These are phyloP conservation scores for Micractinium conductrix DNA, from an alignment of 139 green algal species.

Conservation along the genomic window DNA sequence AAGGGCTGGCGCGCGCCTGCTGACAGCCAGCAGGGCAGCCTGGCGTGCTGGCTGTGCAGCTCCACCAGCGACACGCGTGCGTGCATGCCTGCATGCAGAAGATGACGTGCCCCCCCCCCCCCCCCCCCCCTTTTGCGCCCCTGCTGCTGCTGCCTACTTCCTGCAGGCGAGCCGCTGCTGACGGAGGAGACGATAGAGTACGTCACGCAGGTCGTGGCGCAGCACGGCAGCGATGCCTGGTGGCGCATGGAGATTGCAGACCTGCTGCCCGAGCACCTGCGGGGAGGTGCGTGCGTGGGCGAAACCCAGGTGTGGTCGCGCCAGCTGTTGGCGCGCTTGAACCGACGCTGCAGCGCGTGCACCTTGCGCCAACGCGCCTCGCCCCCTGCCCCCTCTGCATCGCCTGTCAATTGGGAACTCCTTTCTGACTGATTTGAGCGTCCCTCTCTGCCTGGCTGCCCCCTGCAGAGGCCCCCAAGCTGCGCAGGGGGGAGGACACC, in stretches of 20 bases:
- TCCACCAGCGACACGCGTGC: no score
- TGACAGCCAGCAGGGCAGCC: no score
- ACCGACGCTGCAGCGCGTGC: not conserved
- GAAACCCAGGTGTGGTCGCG: no score
- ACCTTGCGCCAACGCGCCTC: no score
- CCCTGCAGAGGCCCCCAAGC: conserved; percentile 54
- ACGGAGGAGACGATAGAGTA: conserved; percentile 89
- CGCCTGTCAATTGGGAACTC: not conserved
- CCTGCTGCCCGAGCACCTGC: conserved; percentile 84
- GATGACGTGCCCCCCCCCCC: no score
- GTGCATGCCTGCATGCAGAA: no score
- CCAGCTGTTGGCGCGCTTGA: no score
- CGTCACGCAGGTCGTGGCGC: conserved; percentile 75
- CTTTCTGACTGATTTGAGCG: not conserved
- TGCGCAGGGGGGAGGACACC: conserved; percentile 92
- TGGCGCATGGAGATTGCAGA: conserved; percentile 77
- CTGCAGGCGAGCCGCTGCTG: conserved; percentile 89
- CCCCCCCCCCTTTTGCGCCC: no score
- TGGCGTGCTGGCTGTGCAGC: no score
- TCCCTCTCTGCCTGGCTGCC: not conserved
- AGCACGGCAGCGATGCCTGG: conserved; percentile 90
- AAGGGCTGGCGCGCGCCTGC: no score
- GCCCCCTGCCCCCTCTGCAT: no score
- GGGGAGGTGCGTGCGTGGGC: conserved; percentile 28
- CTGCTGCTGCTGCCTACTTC: not conserved